Evolutionary conservation across 2,329 filamentous ascomycete species (phyloP).

Genomic region (Diplodia scrobiculata): DNA sequence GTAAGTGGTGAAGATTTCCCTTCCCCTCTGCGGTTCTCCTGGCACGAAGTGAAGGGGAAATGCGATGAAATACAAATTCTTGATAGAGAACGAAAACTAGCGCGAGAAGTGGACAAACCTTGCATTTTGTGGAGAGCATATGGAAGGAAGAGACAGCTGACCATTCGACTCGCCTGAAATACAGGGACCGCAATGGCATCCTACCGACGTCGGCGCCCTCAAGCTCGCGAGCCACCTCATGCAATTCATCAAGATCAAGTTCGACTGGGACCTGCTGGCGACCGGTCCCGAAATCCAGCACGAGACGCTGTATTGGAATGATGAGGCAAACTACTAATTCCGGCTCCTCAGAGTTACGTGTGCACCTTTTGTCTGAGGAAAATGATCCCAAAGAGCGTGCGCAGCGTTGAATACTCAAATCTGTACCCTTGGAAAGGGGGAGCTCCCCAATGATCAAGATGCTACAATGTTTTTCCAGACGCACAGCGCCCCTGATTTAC

Average conservation of each 20-base stretch:
- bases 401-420: not conserved
- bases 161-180: not conserved
- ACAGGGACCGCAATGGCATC: slow-evolving; percentile 57
- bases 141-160: not conserved
- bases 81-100: not conserved
- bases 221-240: slow-evolving; percentile 63
- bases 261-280: slow-evolving; percentile 60
- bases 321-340: slow-evolving; percentile 30
- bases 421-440: not conserved
- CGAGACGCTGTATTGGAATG: slow-evolving; percentile 37
- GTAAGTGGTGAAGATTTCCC: slow-evolving; percentile 12
- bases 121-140: not conserved
- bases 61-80: too few relatives aligned
- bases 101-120: too few relatives aligned
- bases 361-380: not conserved
- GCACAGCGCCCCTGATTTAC: not conserved
- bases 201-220: slow-evolving; percentile 63
- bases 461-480: not conserved
- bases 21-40: too few relatives aligned
- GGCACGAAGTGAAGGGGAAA: too few relatives aligned
- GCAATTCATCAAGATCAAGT: slow-evolving; percentile 59
- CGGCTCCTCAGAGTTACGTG: not conserved
- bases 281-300: slow-evolving; percentile 58
- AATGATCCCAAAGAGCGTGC: not conserved
- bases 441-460: not conserved